phyloP scores from a whole-genome alignment of 176 grass and related monocot genomes.

The Aegilops bicornis region DNA sequence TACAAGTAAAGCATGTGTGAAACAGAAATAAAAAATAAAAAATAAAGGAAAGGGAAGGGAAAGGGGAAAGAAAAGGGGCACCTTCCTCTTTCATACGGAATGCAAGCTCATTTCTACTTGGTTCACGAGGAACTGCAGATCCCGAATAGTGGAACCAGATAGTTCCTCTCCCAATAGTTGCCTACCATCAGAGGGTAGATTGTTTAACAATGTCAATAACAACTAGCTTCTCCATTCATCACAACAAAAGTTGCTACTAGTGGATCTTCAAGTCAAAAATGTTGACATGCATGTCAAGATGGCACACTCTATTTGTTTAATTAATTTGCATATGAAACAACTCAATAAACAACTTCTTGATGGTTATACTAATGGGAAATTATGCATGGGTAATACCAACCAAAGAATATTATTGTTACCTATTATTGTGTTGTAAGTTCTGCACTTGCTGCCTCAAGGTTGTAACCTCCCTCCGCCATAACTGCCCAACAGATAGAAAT shows the following conservation, averaged over 20 bases:
- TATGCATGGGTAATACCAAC: background rate
- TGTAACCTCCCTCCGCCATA: slow-evolving; percentile 38
- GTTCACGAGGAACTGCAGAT: slow-evolving; percentile 24
- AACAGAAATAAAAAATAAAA: background rate
- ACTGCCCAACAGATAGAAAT: background rate
- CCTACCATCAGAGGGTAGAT: background rate
- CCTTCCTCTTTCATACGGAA: slow-evolving; percentile 31
- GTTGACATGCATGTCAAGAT: background rate
- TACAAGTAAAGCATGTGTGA: background rate
- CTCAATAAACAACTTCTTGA: background rate
- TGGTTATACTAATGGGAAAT: background rate
- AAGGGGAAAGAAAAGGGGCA: background rate
- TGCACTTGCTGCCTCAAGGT: slow-evolving; percentile 43
- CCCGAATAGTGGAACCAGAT: slow-evolving; percentile 16
- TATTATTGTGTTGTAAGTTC: slow-evolving; percentile 36
- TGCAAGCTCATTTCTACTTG: slow-evolving; percentile 29
- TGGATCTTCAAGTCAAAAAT: background rate
- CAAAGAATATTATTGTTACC: slow-evolving; percentile 12
- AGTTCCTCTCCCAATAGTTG: slow-evolving; percentile 33
- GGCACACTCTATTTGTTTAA: background rate
- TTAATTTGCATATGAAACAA: background rate
- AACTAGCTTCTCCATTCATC: background rate
- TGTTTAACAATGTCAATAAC: background rate
- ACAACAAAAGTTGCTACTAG: background rate
- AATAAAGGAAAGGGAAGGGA: no score